Evolutionary conservation across 345 rosid genomes (phyloP), one percentile per base, ranked within the genome.

Genomic region (Hypericum perforatum): DNA sequence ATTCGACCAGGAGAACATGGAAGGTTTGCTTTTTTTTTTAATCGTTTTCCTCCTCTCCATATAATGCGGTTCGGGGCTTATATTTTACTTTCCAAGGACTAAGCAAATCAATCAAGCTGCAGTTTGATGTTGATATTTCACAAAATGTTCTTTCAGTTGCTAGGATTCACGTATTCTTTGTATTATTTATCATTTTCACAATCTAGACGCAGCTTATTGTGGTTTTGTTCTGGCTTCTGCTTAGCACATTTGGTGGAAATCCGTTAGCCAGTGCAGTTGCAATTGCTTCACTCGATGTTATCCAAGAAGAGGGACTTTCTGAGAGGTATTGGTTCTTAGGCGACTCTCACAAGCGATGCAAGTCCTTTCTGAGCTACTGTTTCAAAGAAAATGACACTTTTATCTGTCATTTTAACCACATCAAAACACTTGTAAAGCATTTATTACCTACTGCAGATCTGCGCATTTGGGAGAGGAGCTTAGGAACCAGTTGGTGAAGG

Each of bases 1-100:
- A 77, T 91, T 67, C 85, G 52, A 70, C 98, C 98, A 47, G 96
- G 98, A 70, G 94, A 91, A 74, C 98, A 91, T 37, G 98, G 96
- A 64, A 86, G 97, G 95, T 89, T 60, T 0, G 70, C n/a, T n/a
- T n/a, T 50, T 50, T 11, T 49, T 14, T 22, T 32, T 56, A 38
- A 14, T 13, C 16, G n/a, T 2, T 58, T 49, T 10, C 29, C 13
- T 41, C 32, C 32, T 22, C 32, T 22, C 1, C 1, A 22, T 22
- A 22, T 4, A 22, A 22, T 22, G 32, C n/a, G n/a, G n/a, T n/a
- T n/a, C n/a, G n/a, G n/a, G n/a, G n/a, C n/a, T n/a, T n/a, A n/a
- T n/a, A n/a, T n/a, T n/a, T n/a, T n/a, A n/a, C n/a, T n/a, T n/a
- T n/a, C n/a, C n/a, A n/a, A n/a, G n/a, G n/a, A n/a, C n/a, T n/a